Base-by-base conservation (phyloP, 177 flowering plant species). In the Vitis hybrid region DNA sequence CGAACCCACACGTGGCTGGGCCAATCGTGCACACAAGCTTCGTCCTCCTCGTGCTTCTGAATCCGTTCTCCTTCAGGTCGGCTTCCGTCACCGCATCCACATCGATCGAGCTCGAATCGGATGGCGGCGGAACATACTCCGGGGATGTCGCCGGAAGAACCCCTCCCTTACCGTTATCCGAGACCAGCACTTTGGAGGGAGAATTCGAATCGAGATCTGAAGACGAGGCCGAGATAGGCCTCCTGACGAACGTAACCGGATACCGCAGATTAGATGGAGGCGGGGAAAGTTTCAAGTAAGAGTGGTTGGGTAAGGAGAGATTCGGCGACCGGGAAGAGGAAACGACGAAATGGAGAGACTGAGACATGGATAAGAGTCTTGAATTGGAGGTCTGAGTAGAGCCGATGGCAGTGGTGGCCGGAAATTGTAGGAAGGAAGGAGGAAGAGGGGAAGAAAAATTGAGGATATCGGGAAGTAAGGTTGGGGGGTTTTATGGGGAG, bases 1-100 rank as follows among this genome's bases (percentile, higher is more conserved):
- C 91, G 64, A 87, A 85, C 76, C 90, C 93, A 71, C 97, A 87
- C 4, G 97, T 86, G 8, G 83, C 83, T 0, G 91, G 89, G 0
- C 93, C 93, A 39, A 89, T 84, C 52, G 91, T 89, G 80, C 93
- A 89, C 10, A 89, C 70, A 1, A 87, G 85, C 84, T 89, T 89
- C 65, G 93, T 89, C 73, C 93, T 49, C 69, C 93, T 56, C 60
- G 93, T 87, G 84, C 88, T 84, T 51, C 93, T 67, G 78, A 89
- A 74, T 23, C 98, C 98, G 60, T 93, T 93, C 87, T 93, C 98
- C 85, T 91, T 91, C 75, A 93, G 68, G 81, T 95, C 98, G 50
- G 89, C 81, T 79, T 93, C 98, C 65, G 90, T 88, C 61, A 87
- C 93, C 1, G 93, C 62, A 56, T 87, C 91, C 10, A 89, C 91